Base-by-base conservation (phyloP, 345 rosid species). In the Populus alba region DNA sequence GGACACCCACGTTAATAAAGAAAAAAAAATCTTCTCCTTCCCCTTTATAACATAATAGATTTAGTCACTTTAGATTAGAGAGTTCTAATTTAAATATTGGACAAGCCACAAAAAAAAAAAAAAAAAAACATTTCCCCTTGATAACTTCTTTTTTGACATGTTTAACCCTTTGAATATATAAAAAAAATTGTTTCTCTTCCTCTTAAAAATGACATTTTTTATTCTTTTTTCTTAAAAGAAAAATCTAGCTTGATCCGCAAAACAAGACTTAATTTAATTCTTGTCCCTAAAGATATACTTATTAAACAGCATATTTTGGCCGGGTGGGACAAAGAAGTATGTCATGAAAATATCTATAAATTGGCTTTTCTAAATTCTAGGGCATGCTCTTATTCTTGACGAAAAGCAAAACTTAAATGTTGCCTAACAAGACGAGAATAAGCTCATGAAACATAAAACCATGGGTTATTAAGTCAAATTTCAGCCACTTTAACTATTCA, bases 1-100 rank as follows among this genome's bases (percentile, higher is more conserved):
- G 0, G 0, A 33, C 0, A 33, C 4, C 6, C 5, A 33, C 0
- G 0, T 33, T 33, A 33, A 33, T 33, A 33, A 33, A 33, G 0
- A 33, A 4, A 4, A 33, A 4, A 33, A 33, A 0, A 4, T 33
- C 1, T 33, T 33, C 17, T 11, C 1, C 15, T 1, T 45, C 49
- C 49, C 16, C 2, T 45, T 45, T 45, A 45, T 9, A 13, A 45
- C 2, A 45, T 45, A 45, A 4, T 45, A 45, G 4, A 12, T 45
- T 45, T 45, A 45, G 49, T 45, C 3, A 7, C 23, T 20, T 20
- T 7, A 20, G 8, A 18, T 20, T 20, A 53, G 61, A 53, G 22
- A 33, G 7, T 0, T 22, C 25, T 20, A 20, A 22, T 55, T 55
- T 8, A 55, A 55, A 20, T 23, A 23, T 1, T 55, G 3, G 3